Evolutionary conservation across 306 rosid genomes (phyloP).

Genomic region (Purshia tridentata): DNA sequence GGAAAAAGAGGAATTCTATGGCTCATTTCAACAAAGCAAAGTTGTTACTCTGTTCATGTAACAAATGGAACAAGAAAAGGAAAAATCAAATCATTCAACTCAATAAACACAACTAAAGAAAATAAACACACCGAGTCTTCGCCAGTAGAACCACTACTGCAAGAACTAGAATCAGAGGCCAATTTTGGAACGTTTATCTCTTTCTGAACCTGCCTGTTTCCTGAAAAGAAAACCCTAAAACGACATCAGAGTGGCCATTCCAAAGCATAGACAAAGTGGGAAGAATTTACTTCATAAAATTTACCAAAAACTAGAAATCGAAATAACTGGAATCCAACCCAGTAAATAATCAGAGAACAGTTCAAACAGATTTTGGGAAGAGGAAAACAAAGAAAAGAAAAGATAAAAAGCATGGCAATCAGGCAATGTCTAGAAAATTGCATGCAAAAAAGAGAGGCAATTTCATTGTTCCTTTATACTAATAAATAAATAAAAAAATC

Average conservation of each 20-base stretch:
- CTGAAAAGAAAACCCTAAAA: conserved; percentile 45
- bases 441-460: background rate
- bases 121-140: conserved; percentile 60
- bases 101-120: conserved; percentile 17
- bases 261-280: conserved; percentile 15
- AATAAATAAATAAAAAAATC: conserved; percentile 14
- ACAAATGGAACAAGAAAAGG: background rate
- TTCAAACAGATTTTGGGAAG: background rate
- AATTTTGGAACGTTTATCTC: conserved; percentile 37
- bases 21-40: conserved; percentile 4
- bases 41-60: conserved; percentile 1
- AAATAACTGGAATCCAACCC: conserved; percentile 30
- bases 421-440: conserved; percentile 6
- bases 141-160: conserved; percentile 44
- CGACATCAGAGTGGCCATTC: conserved; percentile 31
- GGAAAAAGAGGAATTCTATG: background rate
- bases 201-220: conserved; percentile 44
- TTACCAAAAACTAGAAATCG: background rate
- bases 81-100: background rate
- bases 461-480: background rate
- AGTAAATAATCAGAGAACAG: background rate
- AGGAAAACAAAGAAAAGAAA: background rate
- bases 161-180: conserved; percentile 56
- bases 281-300: conserved; percentile 13
- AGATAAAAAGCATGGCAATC: background rate